Percentiles rank a stretch among this genome's conserved stretches.
phyloP scores from a whole-genome alignment of 129 eudicot species.

The Flaveria bidentis region DNA sequence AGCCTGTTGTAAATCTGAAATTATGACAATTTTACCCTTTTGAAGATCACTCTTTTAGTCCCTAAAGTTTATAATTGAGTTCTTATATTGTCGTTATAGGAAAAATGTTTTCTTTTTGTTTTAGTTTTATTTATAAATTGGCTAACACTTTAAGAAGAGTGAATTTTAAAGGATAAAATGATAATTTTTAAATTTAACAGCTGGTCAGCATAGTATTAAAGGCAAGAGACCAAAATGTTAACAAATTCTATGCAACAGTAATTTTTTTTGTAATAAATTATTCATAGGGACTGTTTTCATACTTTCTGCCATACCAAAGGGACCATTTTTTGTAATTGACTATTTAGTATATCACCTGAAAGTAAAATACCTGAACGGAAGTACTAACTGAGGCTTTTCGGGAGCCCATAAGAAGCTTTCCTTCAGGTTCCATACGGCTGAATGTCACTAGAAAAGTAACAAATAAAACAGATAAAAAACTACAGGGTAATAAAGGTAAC shows the following conservation, averaged over 20 bases:
- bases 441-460: slow-evolving; percentile 64
- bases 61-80: background rate
- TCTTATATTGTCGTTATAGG: background rate
- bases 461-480: background rate
- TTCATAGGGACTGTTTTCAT: background rate
- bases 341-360: slow-evolving; percentile 1
- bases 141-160: background rate
- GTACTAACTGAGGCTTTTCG: slow-evolving; percentile 67
- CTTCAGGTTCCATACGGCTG: slow-evolving; percentile 99
- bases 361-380: slow-evolving; percentile 57
- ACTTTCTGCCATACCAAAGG: background rate
- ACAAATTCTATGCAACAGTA: background rate
- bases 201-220: background rate
- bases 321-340: background rate
- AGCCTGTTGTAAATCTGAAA: background rate
- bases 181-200: background rate
- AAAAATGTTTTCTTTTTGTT: background rate
- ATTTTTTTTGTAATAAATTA: background rate
- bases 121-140: background rate
- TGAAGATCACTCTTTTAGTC: background rate
- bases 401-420: slow-evolving; percentile 95
- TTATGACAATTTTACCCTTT: background rate
- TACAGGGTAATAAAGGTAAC: slow-evolving; percentile 1
- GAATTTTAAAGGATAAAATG: background rate
- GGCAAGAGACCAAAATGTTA: background rate